Conservation (phyloP, 164 flowering plant genomes). For the Vitis rupestris region DNA sequence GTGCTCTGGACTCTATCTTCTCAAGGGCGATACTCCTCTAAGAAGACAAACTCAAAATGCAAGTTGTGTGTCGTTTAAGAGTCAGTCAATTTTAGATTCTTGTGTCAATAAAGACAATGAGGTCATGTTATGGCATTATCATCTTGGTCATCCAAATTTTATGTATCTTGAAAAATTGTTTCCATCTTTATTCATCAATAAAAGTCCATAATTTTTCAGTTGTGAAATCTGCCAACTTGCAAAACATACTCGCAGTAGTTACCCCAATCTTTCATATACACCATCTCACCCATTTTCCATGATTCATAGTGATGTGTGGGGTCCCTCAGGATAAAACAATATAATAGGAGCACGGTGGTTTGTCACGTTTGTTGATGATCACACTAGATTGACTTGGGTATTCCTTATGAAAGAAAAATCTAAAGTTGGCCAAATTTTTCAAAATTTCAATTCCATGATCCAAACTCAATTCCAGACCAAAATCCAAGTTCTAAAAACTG, state of each 20-base stretch:
- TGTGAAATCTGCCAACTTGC: no score
- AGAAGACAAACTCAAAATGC: no score
- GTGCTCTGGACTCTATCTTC: background rate
- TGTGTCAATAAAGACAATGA: background rate
- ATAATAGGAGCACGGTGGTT: background rate
- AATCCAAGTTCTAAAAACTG: background rate
- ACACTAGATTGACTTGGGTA: background rate
- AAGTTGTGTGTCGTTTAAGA: background rate
- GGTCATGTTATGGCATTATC: background rate
- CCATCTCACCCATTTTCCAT: background rate
- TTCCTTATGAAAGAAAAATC: background rate
- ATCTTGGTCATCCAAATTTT: no score
- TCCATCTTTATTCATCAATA: background rate
- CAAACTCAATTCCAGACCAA: background rate
- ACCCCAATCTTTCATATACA: background rate
- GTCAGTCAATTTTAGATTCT: background rate
- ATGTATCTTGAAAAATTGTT: background rate
- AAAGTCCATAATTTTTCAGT: no score
- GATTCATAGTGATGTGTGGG: no score
- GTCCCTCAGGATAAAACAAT: background rate
- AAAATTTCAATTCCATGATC: background rate
- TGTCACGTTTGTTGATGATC: background rate
- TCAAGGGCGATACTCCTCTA: background rate
- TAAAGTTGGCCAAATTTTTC: background rate
- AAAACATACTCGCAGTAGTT: background rate